Base-by-base conservation (phyloP, 2,329 filamentous ascomycete species). In the Immersiporthe knoxdaviesiana region DNA sequence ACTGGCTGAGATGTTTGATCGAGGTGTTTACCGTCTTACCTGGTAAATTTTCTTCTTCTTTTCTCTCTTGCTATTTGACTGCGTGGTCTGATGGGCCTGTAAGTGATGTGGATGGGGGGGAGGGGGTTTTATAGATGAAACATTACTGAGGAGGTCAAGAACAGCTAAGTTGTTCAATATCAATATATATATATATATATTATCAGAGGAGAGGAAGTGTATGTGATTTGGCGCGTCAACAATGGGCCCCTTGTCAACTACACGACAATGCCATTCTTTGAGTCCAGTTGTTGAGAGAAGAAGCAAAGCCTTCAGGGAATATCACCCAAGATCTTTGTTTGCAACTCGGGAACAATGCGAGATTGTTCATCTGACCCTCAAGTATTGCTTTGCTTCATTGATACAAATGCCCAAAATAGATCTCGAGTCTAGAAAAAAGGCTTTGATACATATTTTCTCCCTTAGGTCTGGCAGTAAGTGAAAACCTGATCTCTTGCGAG, bases 231-330 rank as follows among this genome's bases (percentile, higher is more conserved):
- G 7, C 6, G 32, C 4, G 24, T 30, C 6, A 27, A 56, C 14
- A 3, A 54, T 16, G 11, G 6, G 24, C 4, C 52, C 27, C 3
- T 27, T 54, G 11, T 56, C 14, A 30, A 8, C 12, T 4, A 16
- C 27, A 56, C 52, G 5, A 32, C 52, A 56, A 56, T 56, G 52
- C 14, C 52, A 32, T 56, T n/a, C n/a, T n/a, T n/a, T 56, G 52
- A 32, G 14, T 18, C 14, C 2, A 30, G 5, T 30, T 56, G 14
- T 14, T 8, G 18, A 30, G 52, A 54, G 14, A 54, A 30, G 24
- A 30, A 54, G 52, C n/a, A 27, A 27, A 11, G 24, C n/a, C 24
- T n/a, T 24, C 11, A 24, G 3, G n/a, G n/a, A n/a, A n/a, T 8
- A 2, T 56, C 24, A 5, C 4, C 50, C 11, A 16, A 30, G 24